Evolutionary conservation across 345 rosid genomes (phyloP).

Genomic region (Eucalyptus erythrocorys): DNA sequence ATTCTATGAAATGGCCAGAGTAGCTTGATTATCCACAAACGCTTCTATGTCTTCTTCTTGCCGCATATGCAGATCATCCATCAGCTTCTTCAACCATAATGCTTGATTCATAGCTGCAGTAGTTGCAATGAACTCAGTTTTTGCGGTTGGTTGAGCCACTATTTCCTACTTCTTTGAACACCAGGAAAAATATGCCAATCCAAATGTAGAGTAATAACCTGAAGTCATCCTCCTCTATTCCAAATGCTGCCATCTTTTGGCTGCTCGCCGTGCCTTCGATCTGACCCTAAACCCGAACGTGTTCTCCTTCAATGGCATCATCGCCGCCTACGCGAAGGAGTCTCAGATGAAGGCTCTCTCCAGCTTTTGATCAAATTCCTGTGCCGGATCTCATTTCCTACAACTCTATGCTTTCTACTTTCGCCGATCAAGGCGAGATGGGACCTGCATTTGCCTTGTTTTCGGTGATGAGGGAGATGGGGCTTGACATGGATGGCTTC

Average conservation of each 20-base stretch:
- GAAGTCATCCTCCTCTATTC: conserved; percentile 82
- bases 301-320: conserved; percentile 69
- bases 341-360: conserved; percentile 34
- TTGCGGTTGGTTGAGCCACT: too few species aligned
- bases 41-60: too few species aligned
- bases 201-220: too few species aligned
- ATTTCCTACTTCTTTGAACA: too few species aligned
- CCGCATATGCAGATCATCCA: too few species aligned
- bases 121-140: too few species aligned
- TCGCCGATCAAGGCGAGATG: conserved; percentile 43
- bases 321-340: conserved; percentile 33
- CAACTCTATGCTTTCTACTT: conserved; percentile 68
- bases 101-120: too few species aligned
- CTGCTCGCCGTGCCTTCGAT: conserved; percentile 41
- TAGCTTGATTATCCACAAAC: too few species aligned
- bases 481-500: conserved; percentile 56
- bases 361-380: conserved; percentile 70
- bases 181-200: too few species aligned
- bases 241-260: conserved; percentile 43
- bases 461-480: conserved; percentile 36
- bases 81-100: too few species aligned
- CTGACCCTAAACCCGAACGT: conserved; percentile 37
- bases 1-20: too few species aligned
- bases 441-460: conserved; percentile 37
- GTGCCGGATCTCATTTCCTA: conserved; percentile 66